A percentile compares a stretch with the other conserved stretches of the same genome.
phyloP scores from a whole-genome alignment of 768 basidiomycete species.

The Tulasnella sp. region DNA sequence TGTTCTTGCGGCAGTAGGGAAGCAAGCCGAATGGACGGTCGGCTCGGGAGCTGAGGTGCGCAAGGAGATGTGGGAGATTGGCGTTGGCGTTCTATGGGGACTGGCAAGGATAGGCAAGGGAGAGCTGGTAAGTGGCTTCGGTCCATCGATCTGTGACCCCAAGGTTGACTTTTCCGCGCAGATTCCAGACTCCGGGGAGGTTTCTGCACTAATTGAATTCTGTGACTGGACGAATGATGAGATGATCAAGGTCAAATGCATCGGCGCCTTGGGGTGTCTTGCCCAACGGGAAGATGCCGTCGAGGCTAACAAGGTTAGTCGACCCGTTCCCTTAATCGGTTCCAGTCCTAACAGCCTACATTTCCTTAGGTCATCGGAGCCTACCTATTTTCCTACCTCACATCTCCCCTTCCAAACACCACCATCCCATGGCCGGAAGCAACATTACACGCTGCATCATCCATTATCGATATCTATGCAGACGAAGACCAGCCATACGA shows the following conservation, averaged over 20 bases:
- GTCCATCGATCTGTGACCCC: not conserved
- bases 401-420: not conserved
- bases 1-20: slow-evolving; percentile 21
- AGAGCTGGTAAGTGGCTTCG: slow-evolving; percentile 47
- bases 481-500: slow-evolving; percentile 82
- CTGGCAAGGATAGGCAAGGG: slow-evolving; percentile 74
- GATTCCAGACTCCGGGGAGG: slow-evolving; percentile 59
- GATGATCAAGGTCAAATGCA: slow-evolving; percentile 64
- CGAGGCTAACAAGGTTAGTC: slow-evolving; percentile 57
- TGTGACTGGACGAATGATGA: slow-evolving; percentile 56
- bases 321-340: too few species aligned
- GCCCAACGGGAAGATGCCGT: slow-evolving; percentile 62
- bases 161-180: slow-evolving; percentile 33
- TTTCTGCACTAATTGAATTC: slow-evolving; percentile 62
- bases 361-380: slow-evolving; percentile 53
- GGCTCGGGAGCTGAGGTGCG: slow-evolving; percentile 61
- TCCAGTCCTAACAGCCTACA: slow-evolving; percentile 26
- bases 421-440: slow-evolving; percentile 46
- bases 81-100: slow-evolving; percentile 83
- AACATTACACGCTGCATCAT: slow-evolving; percentile 71
- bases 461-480: slow-evolving; percentile 88
- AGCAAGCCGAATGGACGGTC: slow-evolving; percentile 22
- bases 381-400: slow-evolving; percentile 57
- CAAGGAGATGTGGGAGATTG: slow-evolving; percentile 73
- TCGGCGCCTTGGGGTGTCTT: slow-evolving; percentile 81